Base-by-base conservation (phyloP, 805 yeast species). In the Ogataea methanolica region DNA sequence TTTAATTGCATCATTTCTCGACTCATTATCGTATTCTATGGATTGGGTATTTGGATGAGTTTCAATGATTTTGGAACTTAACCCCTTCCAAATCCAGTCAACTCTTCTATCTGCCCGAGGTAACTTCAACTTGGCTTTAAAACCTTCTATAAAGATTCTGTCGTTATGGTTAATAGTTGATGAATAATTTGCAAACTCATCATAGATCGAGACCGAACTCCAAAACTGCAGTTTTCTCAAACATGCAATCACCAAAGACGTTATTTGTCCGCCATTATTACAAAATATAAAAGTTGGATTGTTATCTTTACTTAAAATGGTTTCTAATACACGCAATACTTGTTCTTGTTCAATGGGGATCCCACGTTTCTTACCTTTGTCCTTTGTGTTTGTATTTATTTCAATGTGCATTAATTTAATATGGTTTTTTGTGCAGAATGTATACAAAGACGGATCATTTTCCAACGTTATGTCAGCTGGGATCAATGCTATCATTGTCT, bases 211-310 rank as follows among this genome's bases (percentile, higher is more conserved):
- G 3, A 89, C 88, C 6, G 87, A 78, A 9, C 94, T 83, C 99
- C 99, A 94, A 56, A 85, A 80, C 23, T 88, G 85, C 17, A 87
- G 68, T 55, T 87, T 87, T 34, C 99, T 68, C 36, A 90, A 68
- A 62, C 97, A 90, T 4, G 97, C 98, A 22, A 92, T 77, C 1
- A 88, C 80, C 41, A 94, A 70, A 22, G 92, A 80, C 0, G 96
- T 88, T 2, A 88, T 85, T 53, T 88, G 90, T 9, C 96, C 90
- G 0, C 97, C 98, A 60, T 89, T 91, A 23, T 83, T 69, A 64
- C 98, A 92, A 65, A 92, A 97, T 5, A 92, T 63, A 61, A 86
- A 91, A 2, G 85, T 70, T 0, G 97, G 96, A 11, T 83, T 78
- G 53, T 74, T 69, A 17, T 76, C 74, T 22, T 72, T 69, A 58